Evolutionary conservation across 2,329 filamentous ascomycete species (phyloP).

Genomic region (Cladophialophora immunda): DNA sequence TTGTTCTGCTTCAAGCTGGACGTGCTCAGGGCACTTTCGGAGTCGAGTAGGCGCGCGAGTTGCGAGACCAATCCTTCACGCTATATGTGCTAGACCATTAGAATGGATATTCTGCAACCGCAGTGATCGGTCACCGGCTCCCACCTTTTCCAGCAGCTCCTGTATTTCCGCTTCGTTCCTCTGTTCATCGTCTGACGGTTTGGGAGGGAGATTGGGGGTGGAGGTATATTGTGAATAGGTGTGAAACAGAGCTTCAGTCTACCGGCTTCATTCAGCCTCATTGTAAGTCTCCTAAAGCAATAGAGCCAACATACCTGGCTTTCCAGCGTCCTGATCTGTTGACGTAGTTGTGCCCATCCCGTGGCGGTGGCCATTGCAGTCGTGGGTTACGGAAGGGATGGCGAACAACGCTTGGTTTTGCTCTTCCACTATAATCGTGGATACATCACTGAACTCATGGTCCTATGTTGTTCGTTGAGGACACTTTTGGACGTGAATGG

Average conservation of each 20-base stretch:
- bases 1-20: slow-evolving; percentile 98
- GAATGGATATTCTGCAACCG: slow-evolving; percentile 5
- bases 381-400: background rate
- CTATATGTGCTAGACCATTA: slow-evolving; percentile 55
- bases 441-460: background rate
- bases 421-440: background rate
- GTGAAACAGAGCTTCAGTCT: slow-evolving; percentile 79
- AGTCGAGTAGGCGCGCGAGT: slow-evolving; percentile 88
- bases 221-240: slow-evolving; percentile 91
- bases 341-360: slow-evolving; percentile 92
- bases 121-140: slow-evolving; percentile 17
- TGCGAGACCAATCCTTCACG: slow-evolving; percentile 83
- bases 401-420: background rate
- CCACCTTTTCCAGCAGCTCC: slow-evolving; percentile 83
- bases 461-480: background rate
- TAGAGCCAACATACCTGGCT: slow-evolving; percentile 73
- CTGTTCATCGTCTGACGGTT: slow-evolving; percentile 84
- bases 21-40: slow-evolving; percentile 83
- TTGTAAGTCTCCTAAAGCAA: background rate
- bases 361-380: slow-evolving; percentile 57
- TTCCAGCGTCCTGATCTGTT: slow-evolving; percentile 88
- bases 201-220: slow-evolving; percentile 77
- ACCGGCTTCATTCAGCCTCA: slow-evolving; percentile 32
- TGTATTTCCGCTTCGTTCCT: slow-evolving; percentile 81
- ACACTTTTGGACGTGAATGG: background rate